phyloP scores from a whole-genome alignment of 208 protist genomes.

The Crithidia expoeki region DNA sequence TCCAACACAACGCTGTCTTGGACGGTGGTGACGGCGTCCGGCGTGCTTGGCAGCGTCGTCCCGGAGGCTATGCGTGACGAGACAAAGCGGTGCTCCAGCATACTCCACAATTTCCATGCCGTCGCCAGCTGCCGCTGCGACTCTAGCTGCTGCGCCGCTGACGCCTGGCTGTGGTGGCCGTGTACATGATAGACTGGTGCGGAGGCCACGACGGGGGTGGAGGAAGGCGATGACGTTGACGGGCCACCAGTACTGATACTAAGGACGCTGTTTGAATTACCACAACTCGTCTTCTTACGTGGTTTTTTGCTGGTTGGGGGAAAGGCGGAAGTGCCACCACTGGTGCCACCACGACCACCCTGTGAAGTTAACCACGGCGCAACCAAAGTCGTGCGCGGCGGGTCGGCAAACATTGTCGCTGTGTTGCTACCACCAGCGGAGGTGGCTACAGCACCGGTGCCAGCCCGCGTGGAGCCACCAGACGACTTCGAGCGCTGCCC shows the following conservation, averaged over 20 bases:
- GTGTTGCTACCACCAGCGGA: not conserved
- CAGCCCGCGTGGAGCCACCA: not conserved
- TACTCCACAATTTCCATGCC: constrained; percentile 29
- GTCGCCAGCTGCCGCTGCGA: constrained; percentile 20
- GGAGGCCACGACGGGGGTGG: not conserved
- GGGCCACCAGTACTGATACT: constrained; percentile 6
- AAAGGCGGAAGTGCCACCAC: not conserved
- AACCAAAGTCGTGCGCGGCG: constrained; percentile 2
- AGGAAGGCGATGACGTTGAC: not conserved
- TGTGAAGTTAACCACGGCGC: constrained; percentile 15
- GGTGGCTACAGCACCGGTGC: not conserved
- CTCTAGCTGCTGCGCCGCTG: not conserved
- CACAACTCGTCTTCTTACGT: constrained; percentile 6
- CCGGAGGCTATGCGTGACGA: constrained; percentile 3
- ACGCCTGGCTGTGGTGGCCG: not conserved
- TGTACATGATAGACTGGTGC: not conserved
- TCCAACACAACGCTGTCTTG: not conserved
- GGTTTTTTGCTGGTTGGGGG: constrained; percentile 4
- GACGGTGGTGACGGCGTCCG: not conserved
- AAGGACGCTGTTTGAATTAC: not conserved
- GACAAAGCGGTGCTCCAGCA: constrained; percentile 19
- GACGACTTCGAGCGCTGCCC: constrained; percentile 25
- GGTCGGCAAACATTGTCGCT: not conserved
- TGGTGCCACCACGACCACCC: constrained; percentile 2
- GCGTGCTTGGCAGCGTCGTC: not conserved